Evolutionary conservation across 1,284 basidiomycete genomes (phyloP), one percentile per base, ranked within the genome.

Genomic region (Ustilago shanxiensis): DNA sequence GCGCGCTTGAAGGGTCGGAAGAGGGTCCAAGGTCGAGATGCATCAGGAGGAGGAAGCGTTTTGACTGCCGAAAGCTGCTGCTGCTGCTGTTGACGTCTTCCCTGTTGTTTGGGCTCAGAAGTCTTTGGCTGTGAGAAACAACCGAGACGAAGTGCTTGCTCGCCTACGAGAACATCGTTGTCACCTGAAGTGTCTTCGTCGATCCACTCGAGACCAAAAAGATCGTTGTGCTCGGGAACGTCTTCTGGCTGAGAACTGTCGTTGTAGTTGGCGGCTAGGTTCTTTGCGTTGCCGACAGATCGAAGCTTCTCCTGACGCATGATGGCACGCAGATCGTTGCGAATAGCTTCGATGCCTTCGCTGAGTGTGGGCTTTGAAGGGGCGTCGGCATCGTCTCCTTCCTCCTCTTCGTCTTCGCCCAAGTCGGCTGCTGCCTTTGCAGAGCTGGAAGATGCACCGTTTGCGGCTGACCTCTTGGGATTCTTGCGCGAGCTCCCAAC

Each of bases 241-340:
- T 64, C 60, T 57, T 85, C 83, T 1, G 81, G 73, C 60, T 77
- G 52, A 9, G 73, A 75, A 39, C 74, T 71, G 44, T 79, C 77
- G 66, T 86, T 86, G 76, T 85, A 86, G 70, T 77, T 80, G 56
- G 79, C 69, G 7, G 83, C 80, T 35, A 82, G 79, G 44, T 76
- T 73, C 50, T 72, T 75, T 11, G 80, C 84, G 45, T 86, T 84
- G 39, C 77, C 76, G 47, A 86, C 82, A 16, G 79, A 75, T 24
- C 84, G 77, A 39, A 86, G 78, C 76, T 84, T 84, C 52, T 83
- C 79, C 62, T 81, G 74, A 14, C 84, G 83, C 84, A 86, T 84
- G 70, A 86, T 85, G 47, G 69, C 58, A n/a, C 83, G 78, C 45
- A 86, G 71, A 41, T 86, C 84, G 61, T 70, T 68, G 45, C 84